phyloP scores from a whole-genome alignment of 2,329 filamentous ascomycete genomes.

The Colletotrichum magnum region DNA sequence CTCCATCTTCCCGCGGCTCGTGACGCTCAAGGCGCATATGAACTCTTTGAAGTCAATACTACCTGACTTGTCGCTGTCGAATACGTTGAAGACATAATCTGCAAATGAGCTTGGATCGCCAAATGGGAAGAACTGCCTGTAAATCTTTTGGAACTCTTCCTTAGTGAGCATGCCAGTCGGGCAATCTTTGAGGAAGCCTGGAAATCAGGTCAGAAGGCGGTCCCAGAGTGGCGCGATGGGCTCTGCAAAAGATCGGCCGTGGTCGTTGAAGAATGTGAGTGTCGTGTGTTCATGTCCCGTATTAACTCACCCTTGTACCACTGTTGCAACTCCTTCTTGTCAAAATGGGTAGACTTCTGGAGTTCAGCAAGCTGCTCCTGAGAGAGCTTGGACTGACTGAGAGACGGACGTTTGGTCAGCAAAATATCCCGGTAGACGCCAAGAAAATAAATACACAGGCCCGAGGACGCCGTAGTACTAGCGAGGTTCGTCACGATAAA shows the following conservation, averaged over 20 bases:
- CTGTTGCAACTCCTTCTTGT: constrained; percentile 99
- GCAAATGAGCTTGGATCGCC: constrained; percentile 97
- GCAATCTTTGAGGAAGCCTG: constrained; percentile 98
- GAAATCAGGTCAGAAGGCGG: constrained; percentile 3
- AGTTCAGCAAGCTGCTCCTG: constrained; percentile 96
- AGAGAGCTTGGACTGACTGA: constrained; percentile 97
- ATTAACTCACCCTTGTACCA: constrained; percentile 93
- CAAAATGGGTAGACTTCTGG: constrained; percentile 97
- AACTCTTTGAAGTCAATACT: constrained; percentile 99
- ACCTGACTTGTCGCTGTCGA: constrained; percentile 96
- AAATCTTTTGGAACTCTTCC: constrained; percentile 99
- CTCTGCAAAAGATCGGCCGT: background rate
- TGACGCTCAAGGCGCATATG: constrained; percentile 97
- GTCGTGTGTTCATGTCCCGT: background rate
- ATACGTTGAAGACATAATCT: constrained; percentile 99
- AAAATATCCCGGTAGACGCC: background rate
- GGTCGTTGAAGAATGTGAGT: constrained; percentile 1
- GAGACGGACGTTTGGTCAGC: background rate
- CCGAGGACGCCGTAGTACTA: too few species aligned
- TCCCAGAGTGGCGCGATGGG: background rate
- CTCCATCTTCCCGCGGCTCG: constrained; percentile 97
- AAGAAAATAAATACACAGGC: background rate
- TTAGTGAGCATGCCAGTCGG: constrained; percentile 97
- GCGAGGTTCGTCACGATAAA: background rate
- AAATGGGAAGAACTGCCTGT: constrained; percentile 99